Evolutionary conservation across 208 protist genomes (phyloP).

Genomic region (Baffinella frigidus): DNA sequence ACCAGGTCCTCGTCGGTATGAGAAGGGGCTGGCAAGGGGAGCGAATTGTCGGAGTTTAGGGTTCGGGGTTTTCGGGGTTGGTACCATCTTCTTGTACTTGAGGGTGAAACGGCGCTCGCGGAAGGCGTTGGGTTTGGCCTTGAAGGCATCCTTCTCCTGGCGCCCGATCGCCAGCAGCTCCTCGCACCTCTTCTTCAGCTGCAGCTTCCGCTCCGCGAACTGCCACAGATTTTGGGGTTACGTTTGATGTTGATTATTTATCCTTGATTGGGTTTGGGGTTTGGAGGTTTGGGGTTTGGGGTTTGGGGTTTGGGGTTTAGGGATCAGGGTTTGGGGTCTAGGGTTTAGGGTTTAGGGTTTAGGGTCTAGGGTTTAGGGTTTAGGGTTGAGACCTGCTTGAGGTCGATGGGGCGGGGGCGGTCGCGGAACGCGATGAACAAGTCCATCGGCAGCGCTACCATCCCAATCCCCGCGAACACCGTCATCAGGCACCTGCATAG

Average conservation of each 20-base stretch:
- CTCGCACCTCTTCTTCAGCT: constrained; percentile 16
- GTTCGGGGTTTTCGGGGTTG: no score
- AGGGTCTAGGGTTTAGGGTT: no score
- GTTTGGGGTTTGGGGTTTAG: no score
- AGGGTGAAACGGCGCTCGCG: neutral
- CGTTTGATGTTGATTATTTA: no score
- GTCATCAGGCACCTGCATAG: neutral
- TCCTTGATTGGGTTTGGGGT: neutral
- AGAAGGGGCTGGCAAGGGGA: no score
- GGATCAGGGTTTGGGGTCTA: no score
- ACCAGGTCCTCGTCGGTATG: no score
- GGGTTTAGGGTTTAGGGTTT: no score
- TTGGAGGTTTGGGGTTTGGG: no score
- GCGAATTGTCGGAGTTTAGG: no score
- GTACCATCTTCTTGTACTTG: constrained; percentile 29
- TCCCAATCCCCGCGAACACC: constrained; percentile 87
- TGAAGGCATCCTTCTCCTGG: constrained; percentile 1
- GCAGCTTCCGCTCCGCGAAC: constrained; percentile 34
- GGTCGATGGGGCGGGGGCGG: constrained; percentile 77
- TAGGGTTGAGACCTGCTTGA: constrained; percentile 71
- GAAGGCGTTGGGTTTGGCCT: constrained; percentile 54
- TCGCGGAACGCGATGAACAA: constrained; percentile 77
- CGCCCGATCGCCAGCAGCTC: neutral
- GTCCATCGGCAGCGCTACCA: constrained; percentile 84
- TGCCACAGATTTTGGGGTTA: no score